A percentile compares a stretch with the other conserved stretches of the same genome.
Conservation (phyloP, 805 yeast genomes). For the Hanseniaspora clermontiae region DNA sequence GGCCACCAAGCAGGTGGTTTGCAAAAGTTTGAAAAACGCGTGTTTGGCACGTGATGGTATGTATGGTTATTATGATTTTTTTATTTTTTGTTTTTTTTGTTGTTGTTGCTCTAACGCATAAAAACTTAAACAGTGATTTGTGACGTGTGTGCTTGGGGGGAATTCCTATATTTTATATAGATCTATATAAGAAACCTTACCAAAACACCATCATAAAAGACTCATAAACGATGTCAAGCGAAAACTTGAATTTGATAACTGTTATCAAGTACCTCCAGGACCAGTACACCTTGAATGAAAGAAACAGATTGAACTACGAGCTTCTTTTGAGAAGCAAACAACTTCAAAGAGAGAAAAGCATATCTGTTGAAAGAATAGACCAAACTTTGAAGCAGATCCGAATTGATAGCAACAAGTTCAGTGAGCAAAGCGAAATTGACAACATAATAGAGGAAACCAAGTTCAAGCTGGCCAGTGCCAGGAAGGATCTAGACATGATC, state of each 20-base stretch:
- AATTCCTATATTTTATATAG: no score
- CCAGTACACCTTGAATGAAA: slow-evolving; percentile 50
- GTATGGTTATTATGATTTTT: not conserved
- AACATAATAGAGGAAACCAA: slow-evolving; percentile 1
- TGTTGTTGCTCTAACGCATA: not conserved
- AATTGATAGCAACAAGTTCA: not conserved
- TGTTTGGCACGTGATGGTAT: not conserved
- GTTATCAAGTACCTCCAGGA: slow-evolving; percentile 52
- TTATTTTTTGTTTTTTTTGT: not conserved
- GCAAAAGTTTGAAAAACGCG: not conserved
- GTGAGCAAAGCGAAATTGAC: not conserved
- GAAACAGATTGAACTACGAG: slow-evolving; percentile 48
- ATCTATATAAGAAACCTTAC: not conserved
- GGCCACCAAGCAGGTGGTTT: slow-evolving; percentile 13
- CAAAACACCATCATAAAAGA: not conserved
- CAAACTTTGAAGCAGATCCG: not conserved
- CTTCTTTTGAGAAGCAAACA: slow-evolving; percentile 19
- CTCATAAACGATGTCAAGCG: not conserved
- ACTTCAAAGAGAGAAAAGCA: slow-evolving; percentile 1
- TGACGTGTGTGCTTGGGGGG: not conserved
- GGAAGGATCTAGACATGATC: slow-evolving; percentile 8
- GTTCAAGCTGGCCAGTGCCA: not conserved
- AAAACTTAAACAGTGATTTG: not conserved
- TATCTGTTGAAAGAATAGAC: not conserved
- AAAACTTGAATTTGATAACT: slow-evolving; percentile 5